A percentile compares a stretch with the other conserved stretches of the same genome.
Evolutionary conservation across 2,329 filamentous ascomycete species (phyloP).

Genomic region (Emydomyces testavorans): DNA sequence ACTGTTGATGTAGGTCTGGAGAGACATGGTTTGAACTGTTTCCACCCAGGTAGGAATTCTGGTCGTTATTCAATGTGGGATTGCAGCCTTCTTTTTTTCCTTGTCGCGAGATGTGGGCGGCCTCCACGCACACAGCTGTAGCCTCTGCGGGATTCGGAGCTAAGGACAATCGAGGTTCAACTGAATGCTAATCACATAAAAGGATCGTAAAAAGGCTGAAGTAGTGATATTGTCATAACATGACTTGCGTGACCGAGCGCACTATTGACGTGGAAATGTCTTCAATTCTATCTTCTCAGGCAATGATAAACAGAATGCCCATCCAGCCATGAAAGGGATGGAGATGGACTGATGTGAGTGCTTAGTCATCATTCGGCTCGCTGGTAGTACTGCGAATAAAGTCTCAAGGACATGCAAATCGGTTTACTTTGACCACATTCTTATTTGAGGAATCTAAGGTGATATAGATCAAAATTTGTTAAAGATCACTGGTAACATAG

Average conservation of each 20-base stretch:
- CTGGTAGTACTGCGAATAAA: too few species aligned
- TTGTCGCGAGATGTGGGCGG: neutral
- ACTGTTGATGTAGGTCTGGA: conserved; percentile 46
- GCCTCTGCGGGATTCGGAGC: neutral
- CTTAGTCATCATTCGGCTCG: conserved; percentile 1
- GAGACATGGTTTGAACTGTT: conserved; percentile 35
- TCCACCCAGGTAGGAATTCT: neutral
- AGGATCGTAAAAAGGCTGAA: neutral
- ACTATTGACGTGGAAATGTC: neutral
- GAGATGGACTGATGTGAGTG: neutral
- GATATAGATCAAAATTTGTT: too few species aligned
- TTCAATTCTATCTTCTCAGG: neutral
- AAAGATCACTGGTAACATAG: neutral
- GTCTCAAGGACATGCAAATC: too few species aligned
- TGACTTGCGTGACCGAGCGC: neutral
- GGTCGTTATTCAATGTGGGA: neutral
- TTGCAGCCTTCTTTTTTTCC: neutral
- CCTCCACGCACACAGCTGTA: too few species aligned
- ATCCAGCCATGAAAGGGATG: too few species aligned
- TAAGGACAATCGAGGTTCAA: neutral
- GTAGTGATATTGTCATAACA: neutral
- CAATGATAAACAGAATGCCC: too few species aligned
- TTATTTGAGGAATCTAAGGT: too few species aligned
- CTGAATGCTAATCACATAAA: too few species aligned
- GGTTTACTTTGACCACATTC: too few species aligned